Conservation (phyloP, 345 rosid genomes). For the Sonneratia alba region DNA sequence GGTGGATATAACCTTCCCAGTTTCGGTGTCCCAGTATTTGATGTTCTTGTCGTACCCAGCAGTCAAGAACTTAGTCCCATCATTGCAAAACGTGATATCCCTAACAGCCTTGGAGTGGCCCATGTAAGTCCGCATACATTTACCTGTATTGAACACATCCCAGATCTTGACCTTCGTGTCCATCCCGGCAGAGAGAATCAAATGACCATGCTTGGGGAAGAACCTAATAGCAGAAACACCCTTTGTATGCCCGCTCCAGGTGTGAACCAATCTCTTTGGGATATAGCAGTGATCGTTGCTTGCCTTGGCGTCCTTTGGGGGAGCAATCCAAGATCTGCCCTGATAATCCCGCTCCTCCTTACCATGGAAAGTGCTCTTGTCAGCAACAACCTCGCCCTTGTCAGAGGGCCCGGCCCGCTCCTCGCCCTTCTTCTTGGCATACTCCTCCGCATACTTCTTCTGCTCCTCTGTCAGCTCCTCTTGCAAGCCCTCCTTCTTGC, state of each 20-base stretch:
- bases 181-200: constrained; percentile 97
- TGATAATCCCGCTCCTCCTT: constrained; percentile 94
- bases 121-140: constrained; percentile 98
- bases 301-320: constrained; percentile 91
- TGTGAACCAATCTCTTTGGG: constrained; percentile 71
- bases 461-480: constrained; percentile 86
- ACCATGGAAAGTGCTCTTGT: constrained; percentile 90
- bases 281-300: constrained; percentile 84
- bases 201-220: constrained; percentile 93
- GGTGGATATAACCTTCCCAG: constrained; percentile 87
- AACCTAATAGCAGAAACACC: constrained; percentile 85
- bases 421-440: constrained; percentile 90
- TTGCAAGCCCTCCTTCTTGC: constrained; percentile 79
- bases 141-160: constrained; percentile 95
- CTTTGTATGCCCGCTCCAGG: constrained; percentile 86
- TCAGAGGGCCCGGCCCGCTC: constrained; percentile 43
- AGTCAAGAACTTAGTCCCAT: constrained; percentile 84
- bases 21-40: constrained; percentile 95
- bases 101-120: constrained; percentile 92
- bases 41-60: constrained; percentile 95
- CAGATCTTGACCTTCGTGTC: constrained; percentile 95
- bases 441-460: constrained; percentile 93
- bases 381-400: constrained; percentile 72
- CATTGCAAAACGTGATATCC: constrained; percentile 90
- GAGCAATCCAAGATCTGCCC: constrained; percentile 90